Base-by-base conservation (phyloP, 2,329 filamentous ascomycete species). In the Arthrobotrys sinensis region DNA sequence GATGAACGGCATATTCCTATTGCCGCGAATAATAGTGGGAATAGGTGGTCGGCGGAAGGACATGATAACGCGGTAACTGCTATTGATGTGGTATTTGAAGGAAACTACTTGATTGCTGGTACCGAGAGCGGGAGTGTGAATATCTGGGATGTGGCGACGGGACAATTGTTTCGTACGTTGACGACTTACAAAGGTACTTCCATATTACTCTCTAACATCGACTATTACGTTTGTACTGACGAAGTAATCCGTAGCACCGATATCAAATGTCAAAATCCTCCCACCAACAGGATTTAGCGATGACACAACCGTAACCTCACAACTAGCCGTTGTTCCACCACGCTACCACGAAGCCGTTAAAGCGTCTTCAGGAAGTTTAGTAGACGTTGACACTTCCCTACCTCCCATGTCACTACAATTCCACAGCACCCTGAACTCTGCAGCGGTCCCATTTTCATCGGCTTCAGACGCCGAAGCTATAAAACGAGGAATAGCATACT, bases 111-210 rank as follows among this genome's bases (percentile, higher is more conserved):
- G 10, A 62, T 82, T 5, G 79, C 80, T 1, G 81, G 81, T 12
- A 80, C 77, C 16, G 80, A 81, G 45, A 77, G 76, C 21, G 81
- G 81, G 14, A 79, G 79, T 64, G 81, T 81, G 3, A 80, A 65
- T 12, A 76, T 82, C 5, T 82, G 81, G 81, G 81, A 82, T 77
- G 75, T 82, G 34, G 81, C 81, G 4, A 81, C 81, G 6, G 81
- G 81, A 5, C 79, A 81, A 57, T 53, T 82, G 38, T 82, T 81
- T 34, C 73, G 80, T 19, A 79, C 52, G 1, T 45, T 82, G 7
- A 38, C 77, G 8, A 76, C 80, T 46, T 75, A 81, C 28, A 82
- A 82, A 80, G 80, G 81, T 81, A 79, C n/a, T 28, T 16, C 7
- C 38, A 16, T n/a, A 48, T 2, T 19, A 24, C 40, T 11, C 5